Evolutionary conservation across 495 filamentous ascomycete species (phyloP), one percentile per base, ranked within the genome.

Genomic region (Xylaria sp.): DNA sequence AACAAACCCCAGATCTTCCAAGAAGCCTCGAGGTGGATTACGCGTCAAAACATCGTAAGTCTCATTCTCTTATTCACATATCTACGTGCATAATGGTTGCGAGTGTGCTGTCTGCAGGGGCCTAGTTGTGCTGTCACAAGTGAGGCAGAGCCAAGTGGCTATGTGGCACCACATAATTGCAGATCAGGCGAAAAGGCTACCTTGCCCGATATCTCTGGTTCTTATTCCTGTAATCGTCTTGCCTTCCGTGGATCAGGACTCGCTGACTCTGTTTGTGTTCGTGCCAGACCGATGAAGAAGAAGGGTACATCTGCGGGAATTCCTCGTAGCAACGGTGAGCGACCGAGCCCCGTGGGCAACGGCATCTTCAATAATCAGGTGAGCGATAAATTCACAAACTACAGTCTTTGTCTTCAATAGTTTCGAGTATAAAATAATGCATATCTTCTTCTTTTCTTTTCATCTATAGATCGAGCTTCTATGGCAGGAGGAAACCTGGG

Each of bases 1-100:
- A 12, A 80, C 72, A 33, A 81, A 79, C 19, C 76, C 82, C 50
- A 85, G 86, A 48, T 82, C 88, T 43, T 77, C 81, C 69, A 90
- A 90, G 80, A 88, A 84, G 73, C 74, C 80, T 21, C 86, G 87
- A 73, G 86, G 83, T 59, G 84, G 87, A 67, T 83, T 90, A 68
- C 86, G 89, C 57, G 86, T 91, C 70, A 92, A 91, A 82, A 89
- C 83, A 73, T 92, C 90, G 90, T 92, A 83, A 88, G 90, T 90
- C 69, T 58, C 63, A 65, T 58, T 71, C 67, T 43, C 55, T 46
- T 64, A 33, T 35, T 55, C 52, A 21, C 46, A 1, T 37, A 26
- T 69, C 33, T 57, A 50, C 61, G 48, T 65, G 68, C 50, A 53
- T 55, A 53, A 70, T 71, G 63, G 12, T 50, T 66, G 62, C 61